Conservation (phyloP, 2,329 filamentous ascomycete species). For the Diaporthe citri region DNA sequence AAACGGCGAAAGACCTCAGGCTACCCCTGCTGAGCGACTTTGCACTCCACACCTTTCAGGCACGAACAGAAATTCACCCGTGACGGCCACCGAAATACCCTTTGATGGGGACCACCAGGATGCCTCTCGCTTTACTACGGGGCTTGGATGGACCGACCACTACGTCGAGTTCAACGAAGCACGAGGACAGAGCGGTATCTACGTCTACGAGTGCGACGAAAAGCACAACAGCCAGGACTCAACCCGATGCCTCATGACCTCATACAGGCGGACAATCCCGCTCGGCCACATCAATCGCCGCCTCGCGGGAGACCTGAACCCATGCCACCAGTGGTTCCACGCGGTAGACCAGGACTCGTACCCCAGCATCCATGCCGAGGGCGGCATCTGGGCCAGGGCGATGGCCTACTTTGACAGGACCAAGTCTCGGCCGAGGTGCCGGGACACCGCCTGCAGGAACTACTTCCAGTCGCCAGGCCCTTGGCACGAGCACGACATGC, state of each 20-base stretch:
- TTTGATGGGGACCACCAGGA: neutral
- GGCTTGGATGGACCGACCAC: neutral
- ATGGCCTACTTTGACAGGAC: neutral
- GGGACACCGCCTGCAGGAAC: neutral
- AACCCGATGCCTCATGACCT: conserved; percentile 5
- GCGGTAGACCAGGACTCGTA: conserved; percentile 1
- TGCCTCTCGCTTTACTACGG: neutral
- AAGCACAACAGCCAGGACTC: neutral
- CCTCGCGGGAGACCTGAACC: neutral
- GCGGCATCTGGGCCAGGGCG: neutral
- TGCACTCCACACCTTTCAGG: neutral
- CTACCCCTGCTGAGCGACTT: neutral
- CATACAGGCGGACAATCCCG: neutral
- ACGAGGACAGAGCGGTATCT: neutral
- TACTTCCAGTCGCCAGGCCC: conserved; percentile 13
- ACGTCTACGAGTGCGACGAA: neutral
- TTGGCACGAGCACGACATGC: neutral
- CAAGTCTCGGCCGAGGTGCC: neutral
- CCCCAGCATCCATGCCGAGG: neutral
- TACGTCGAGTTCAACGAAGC: neutral
- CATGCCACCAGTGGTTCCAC: conserved; percentile 1
- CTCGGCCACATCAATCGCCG: neutral
- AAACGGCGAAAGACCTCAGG: neutral
- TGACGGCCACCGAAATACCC: neutral
- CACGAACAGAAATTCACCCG: neutral